Evolutionary conservation across 192 early-diverging fungal species (phyloP), one percentile per base, ranked within the genome.

Genomic region (Coemansia sp.): DNA sequence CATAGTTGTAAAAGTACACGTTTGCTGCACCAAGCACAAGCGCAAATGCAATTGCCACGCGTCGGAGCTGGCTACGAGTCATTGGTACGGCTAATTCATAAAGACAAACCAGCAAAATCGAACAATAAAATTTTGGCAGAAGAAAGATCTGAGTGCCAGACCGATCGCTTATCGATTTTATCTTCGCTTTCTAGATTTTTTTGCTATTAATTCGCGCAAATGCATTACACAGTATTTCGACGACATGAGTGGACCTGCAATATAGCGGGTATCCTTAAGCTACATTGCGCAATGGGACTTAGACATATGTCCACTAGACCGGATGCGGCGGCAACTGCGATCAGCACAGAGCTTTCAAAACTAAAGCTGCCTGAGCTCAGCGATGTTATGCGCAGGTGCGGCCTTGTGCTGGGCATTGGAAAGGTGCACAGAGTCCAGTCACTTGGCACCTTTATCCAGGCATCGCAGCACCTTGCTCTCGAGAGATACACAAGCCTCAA

Each of bases 1-100:
- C 78, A 21, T 81, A 81, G 65, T 81, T 81, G 65, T 66, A 68
- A 57, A 72, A 65, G 56, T 69, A 75, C 41, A 75, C 24, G 55
- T 75, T 72, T 43, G 47, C 69, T 11, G 38, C 62, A 6, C 38
- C 22, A 41, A 81, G 50, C 5, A 63, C 68, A 22, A 65, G 35
- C 41, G 55, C n/a, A 37, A 66, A 66, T 2, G 65, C 67, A 22
- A 62, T 52, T 19, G 60, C 49, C 23, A 58, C 54, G 14, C 63
- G 50, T 9, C 65, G 58, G 32, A 68, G 24, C 66, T 23, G 52
- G 23, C 43, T 8, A 15, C 19, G 53, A 35, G 37, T 22, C 58
- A 58, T 69, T 57, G 32, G 47, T 2, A 7, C 19, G 14, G 43
- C n/a, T n/a, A 45, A n/a, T n/a, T 45, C 43, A 45, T 45, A 45